These are phyloP conservation scores for Gardenia jasminoides DNA, from an alignment of 257 asterid genomes.

Conservation along the genomic window DNA sequence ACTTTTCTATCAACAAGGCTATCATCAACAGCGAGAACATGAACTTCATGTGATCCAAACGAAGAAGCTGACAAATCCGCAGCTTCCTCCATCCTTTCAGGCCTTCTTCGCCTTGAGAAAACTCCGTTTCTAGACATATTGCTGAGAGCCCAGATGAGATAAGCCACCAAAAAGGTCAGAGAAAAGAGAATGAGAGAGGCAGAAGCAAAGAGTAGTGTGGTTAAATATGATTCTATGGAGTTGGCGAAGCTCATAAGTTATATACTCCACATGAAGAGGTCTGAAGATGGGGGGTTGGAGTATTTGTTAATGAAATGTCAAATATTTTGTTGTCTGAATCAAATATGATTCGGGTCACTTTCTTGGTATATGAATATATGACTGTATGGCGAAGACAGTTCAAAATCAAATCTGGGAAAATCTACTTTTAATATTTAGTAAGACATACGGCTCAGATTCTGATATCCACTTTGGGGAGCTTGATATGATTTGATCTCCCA, in stretches of 20 bases:
- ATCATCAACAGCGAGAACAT: slow-evolving; percentile 45
- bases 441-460: slow-evolving; percentile 31
- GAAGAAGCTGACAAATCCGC: slow-evolving; percentile 14
- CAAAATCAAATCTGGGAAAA: slow-evolving; percentile 33
- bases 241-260: slow-evolving; percentile 7
- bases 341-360: slow-evolving; percentile 21
- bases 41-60: slow-evolving; percentile 25
- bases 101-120: slow-evolving; percentile 30
- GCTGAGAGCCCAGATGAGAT: slow-evolving; percentile 14
- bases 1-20: slow-evolving; percentile 40
- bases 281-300: not conserved
- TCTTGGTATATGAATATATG: slow-evolving; percentile 17
- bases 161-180: not conserved
- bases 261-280: too few relatives aligned
- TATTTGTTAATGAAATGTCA: slow-evolving; percentile 14
- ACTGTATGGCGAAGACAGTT: slow-evolving; percentile 20
- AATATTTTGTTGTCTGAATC: slow-evolving; percentile 16
- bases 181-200: not conserved
- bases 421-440: slow-evolving; percentile 30
- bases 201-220: not conserved
- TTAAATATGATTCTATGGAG: slow-evolving; percentile 7
- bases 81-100: slow-evolving; percentile 20
- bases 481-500: slow-evolving; percentile 26
- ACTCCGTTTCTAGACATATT: slow-evolving; percentile 31
- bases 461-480: slow-evolving; percentile 32